Percentiles rank a stretch among this genome's conserved stretches.
phyloP scores from a whole-genome alignment of 2,329 filamentous ascomycete species.

The Penicillium sp. region DNA sequence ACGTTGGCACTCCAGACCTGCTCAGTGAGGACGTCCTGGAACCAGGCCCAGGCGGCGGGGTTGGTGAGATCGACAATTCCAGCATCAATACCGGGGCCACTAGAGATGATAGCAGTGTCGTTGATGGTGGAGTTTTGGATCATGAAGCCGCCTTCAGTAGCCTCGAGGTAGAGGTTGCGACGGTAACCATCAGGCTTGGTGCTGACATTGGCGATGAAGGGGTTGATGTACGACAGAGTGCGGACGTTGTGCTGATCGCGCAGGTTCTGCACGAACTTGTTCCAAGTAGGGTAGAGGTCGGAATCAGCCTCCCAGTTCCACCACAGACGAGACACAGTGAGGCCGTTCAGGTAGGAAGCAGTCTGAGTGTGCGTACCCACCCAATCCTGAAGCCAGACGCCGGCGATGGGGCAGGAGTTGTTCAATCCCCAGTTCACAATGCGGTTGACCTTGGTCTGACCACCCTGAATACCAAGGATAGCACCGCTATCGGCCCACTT shows the following conservation, averaged over 20 bases:
- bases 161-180: slow-evolving; percentile 35
- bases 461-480: slow-evolving; percentile 40
- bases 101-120: slow-evolving; percentile 34
- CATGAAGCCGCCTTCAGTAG: slow-evolving; percentile 29
- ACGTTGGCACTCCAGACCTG: slow-evolving; percentile 40
- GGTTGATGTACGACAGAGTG: slow-evolving; percentile 35
- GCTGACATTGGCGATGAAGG: slow-evolving; percentile 37
- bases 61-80: slow-evolving; percentile 41
- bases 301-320: slow-evolving; percentile 43
- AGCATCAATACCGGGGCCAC: slow-evolving; percentile 38
- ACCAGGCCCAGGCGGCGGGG: slow-evolving; percentile 31
- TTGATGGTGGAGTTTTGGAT: slow-evolving; percentile 38
- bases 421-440: slow-evolving; percentile 35
- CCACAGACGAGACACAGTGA: slow-evolving; percentile 39
- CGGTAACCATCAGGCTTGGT: slow-evolving; percentile 33
- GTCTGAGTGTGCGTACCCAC: slow-evolving; percentile 35
- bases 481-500: slow-evolving; percentile 30
- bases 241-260: slow-evolving; percentile 33
- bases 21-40: slow-evolving; percentile 31
- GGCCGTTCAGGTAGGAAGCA: slow-evolving; percentile 29
- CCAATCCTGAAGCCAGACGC: slow-evolving; percentile 42
- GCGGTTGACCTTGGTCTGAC: slow-evolving; percentile 35
- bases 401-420: slow-evolving; percentile 33
- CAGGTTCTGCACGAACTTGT: slow-evolving; percentile 35
- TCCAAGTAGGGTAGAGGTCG: slow-evolving; percentile 36